Evolutionary conservation across 768 basidiomycete genomes (phyloP), one percentile per base, ranked within the genome.

Genomic region (Phylloporus sp.): DNA sequence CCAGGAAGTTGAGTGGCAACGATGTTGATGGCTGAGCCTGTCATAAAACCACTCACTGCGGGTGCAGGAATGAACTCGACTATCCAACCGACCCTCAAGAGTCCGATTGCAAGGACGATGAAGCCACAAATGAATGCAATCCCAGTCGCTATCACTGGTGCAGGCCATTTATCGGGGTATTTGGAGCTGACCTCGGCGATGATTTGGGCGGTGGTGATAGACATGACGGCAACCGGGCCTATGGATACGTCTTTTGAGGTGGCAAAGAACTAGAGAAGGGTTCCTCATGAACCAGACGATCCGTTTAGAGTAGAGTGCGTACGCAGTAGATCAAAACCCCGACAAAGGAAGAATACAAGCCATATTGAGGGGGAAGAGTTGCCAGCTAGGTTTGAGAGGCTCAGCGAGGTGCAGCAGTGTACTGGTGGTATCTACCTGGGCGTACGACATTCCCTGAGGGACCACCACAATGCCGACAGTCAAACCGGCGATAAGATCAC

Each of bases 201-300:
- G 57, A 97, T 84, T 66, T 91, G 83, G 8, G 91, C 79, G 16
- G 85, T 82, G 18, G 89, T 88, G 45, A 97, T 79, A 2, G 92
- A 95, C 94, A 99, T 97, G 66, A 99, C 95, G 8, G 97, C 95
- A 59, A 98, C 95, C 2, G 97, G 97, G 45, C 97, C 97, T 59
- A 99, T 98, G n/a, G 93, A 95, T 36, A 99, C 91, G 75, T 99
- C 97, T 70, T 97, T 97, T 26, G 91, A 91, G 0, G 97, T 98
- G 22, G 94, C 95, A 64, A 98, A 97, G 72, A 97, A 81, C 87
- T 91, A 57, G 35, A 32, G 39, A 38, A 32, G 28, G 29, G 27
- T 58, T 12, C 43, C 18, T 5, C 0, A 16, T 2, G 18, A 22
- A 6, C 9, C 15, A 15, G 32, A 42, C 11, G 26, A n/a, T 38